Conservation (phyloP, 2,329 filamentous ascomycete genomes). For the Cladosporium sp. region DNA sequence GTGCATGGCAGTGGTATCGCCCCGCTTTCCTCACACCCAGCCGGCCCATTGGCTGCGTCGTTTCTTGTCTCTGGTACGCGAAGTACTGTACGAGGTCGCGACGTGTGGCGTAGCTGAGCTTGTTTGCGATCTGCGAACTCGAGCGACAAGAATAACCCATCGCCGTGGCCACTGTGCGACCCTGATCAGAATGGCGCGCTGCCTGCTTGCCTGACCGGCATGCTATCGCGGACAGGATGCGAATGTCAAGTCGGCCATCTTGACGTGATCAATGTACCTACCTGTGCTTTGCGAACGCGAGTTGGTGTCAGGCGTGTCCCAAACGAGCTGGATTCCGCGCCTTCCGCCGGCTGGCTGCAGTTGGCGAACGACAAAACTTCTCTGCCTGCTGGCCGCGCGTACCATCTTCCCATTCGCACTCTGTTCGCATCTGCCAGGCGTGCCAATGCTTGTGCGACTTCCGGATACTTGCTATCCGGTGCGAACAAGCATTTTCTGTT, state of each 20-base stretch:
- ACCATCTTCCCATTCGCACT: not conserved
- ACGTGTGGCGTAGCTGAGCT: constrained; percentile 7
- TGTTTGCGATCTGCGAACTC: not conserved
- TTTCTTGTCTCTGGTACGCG: not conserved
- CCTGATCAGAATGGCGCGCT: no score
- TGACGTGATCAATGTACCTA: not conserved
- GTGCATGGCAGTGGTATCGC: not conserved
- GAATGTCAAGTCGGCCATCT: no score
- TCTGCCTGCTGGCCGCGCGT: constrained; percentile 3
- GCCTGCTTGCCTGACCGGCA: no score
- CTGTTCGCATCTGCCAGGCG: not conserved
- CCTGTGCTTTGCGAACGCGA: not conserved
- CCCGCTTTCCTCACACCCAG: not conserved
- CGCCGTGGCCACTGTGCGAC: no score
- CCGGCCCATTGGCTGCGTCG: not conserved
- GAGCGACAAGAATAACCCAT: not conserved
- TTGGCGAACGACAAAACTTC: not conserved
- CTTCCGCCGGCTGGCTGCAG: constrained; percentile 2
- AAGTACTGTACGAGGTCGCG: not conserved
- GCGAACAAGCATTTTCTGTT: not conserved
- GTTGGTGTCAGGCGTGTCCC: not conserved
- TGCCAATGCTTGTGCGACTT: not conserved
- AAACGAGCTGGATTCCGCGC: not conserved
- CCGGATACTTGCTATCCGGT: not conserved
- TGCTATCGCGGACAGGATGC: no score